phyloP scores from a whole-genome alignment of 148 eudicot species.

The Amaranthus cruentus region DNA sequence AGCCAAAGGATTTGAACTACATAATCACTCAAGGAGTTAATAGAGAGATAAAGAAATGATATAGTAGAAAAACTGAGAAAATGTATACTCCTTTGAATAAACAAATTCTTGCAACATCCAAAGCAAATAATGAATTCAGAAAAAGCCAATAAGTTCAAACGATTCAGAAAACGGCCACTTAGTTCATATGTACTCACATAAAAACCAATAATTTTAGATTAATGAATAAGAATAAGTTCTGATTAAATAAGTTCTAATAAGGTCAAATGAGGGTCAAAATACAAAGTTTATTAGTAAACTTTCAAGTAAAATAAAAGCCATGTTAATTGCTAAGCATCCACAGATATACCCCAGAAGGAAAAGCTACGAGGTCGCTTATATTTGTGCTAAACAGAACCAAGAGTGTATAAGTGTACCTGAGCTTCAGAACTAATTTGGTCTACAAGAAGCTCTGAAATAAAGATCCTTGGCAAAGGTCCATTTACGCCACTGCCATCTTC shows the following conservation, averaged over 20 bases:
- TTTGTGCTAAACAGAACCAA: background rate
- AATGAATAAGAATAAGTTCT: no score
- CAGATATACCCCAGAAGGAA: no score
- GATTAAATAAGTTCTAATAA: no score
- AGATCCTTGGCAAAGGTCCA: conserved; percentile 91
- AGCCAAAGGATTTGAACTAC: background rate
- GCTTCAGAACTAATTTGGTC: conserved; percentile 82
- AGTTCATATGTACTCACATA: no score
- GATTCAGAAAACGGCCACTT: no score
- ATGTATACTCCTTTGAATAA: background rate
- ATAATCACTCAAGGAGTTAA: background rate
- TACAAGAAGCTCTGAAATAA: conserved; percentile 94
- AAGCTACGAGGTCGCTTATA: background rate
- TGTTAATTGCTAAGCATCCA: no score
- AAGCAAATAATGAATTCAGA: no score
- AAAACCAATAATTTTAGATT: no score
- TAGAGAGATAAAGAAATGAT: background rate
- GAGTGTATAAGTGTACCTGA: conserved; percentile 47
- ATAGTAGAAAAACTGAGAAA: background rate
- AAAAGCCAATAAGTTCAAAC: no score
- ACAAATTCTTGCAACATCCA: background rate
- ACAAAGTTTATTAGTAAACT: no score
- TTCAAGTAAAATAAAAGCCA: no score
- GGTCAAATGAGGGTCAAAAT: no score
- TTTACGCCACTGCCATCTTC: conserved; percentile 53